Conservation (phyloP, 202 grass and related monocot species). For the Carex arenaria region DNA sequence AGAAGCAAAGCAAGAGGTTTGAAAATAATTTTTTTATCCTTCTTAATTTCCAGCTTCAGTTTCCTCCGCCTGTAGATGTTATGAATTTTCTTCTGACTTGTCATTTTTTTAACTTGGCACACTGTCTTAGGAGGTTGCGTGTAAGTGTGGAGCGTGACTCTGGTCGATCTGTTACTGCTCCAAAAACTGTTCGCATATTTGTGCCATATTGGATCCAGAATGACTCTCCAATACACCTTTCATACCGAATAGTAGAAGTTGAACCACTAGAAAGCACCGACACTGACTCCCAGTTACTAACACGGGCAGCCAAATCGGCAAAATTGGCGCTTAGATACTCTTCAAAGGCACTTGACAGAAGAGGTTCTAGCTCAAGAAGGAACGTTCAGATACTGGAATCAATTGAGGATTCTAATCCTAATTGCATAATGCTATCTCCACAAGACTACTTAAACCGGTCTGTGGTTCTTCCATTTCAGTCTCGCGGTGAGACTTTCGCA, state of each 20-base stretch:
- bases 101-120: constrained; percentile 19
- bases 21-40: constrained; percentile 6
- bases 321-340: constrained; percentile 82
- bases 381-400: constrained; percentile 72
- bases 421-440: constrained; percentile 89
- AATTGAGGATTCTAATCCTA: constrained; percentile 62
- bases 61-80: not conserved
- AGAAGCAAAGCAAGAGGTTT: constrained; percentile 79
- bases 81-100: not conserved
- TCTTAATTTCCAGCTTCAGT: constrained; percentile 6
- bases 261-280: constrained; percentile 69
- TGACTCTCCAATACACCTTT: constrained; percentile 61
- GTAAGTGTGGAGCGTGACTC: constrained; percentile 92
- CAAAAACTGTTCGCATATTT: constrained; percentile 88
- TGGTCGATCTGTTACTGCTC: constrained; percentile 80
- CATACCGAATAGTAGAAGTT: constrained; percentile 76
- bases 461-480: constrained; percentile 46
- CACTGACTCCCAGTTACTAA: constrained; percentile 50
- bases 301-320: constrained; percentile 71
- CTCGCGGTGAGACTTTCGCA: constrained; percentile 45
- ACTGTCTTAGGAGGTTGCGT: constrained; percentile 60
- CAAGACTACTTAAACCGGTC: constrained; percentile 77
- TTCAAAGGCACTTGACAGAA: constrained; percentile 74
- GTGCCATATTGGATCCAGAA: constrained; percentile 99
- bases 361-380: constrained; percentile 48